Evolutionary conservation across 371 early-diverging fungal genomes (phyloP).

Genomic region (Mucor lusitanicus): DNA sequence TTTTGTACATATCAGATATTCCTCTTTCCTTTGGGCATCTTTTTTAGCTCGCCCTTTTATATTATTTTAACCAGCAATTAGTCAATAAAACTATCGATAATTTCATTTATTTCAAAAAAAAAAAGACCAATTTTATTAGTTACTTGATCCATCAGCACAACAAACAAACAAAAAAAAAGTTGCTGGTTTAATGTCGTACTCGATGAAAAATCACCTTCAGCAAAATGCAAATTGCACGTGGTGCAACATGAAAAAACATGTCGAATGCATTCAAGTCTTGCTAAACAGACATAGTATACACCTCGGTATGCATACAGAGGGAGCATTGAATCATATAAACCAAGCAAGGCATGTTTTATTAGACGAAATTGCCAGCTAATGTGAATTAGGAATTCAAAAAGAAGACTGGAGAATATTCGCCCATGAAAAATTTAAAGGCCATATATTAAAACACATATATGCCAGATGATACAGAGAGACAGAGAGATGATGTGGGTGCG

Average conservation of each 20-base stretch:
- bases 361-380: background rate
- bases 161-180: background rate
- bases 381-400: background rate
- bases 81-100: background rate
- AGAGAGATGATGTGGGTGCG: background rate
- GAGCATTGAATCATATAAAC: no score
- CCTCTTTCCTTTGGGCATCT: background rate
- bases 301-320: no score
- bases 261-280: background rate
- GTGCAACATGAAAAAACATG: background rate
- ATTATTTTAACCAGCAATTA: background rate
- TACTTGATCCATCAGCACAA: background rate
- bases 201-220: background rate
- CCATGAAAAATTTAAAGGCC: background rate
- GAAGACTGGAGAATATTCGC: background rate
- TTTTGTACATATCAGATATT: constrained; percentile 1
- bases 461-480: background rate
- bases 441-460: background rate
- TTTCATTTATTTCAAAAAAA: background rate
- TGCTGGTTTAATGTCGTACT: background rate
- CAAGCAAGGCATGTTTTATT: no score
- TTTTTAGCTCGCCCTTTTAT: background rate
- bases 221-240: constrained; percentile 1
- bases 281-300: background rate
- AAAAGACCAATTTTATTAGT: background rate